A percentile compares a stretch with the other conserved stretches of the same genome.
These are phyloP conservation scores for Chaetomium olivaceum DNA, from an alignment of 2,329 filamentous ascomycete genomes.

Conservation along the genomic window DNA sequence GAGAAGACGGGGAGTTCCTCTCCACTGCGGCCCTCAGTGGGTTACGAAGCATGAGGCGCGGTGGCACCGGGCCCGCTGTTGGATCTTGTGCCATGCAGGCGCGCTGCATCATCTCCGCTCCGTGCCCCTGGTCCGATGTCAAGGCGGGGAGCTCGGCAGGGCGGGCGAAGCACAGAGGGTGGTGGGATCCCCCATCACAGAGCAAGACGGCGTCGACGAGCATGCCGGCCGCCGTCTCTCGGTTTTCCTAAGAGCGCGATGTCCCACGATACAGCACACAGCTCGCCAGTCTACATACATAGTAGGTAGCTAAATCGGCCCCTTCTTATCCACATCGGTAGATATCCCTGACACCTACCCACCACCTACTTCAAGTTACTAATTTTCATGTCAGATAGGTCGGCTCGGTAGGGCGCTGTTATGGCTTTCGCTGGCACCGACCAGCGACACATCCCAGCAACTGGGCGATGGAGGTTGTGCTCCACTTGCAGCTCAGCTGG, in stretches of 20 bases:
- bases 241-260: background rate
- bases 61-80: slow-evolving; percentile 1
- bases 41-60: background rate
- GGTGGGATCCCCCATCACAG: slow-evolving; percentile 22
- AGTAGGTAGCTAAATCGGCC: background rate
- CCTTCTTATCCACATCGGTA: background rate
- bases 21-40: background rate
- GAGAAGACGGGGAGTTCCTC: background rate
- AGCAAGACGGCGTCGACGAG: background rate
- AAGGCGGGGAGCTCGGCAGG: slow-evolving; percentile 26
- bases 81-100: slow-evolving; percentile 18
- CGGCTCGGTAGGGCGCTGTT: background rate
- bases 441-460: slow-evolving; percentile 18
- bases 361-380: background rate
- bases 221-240: background rate
- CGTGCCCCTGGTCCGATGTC: slow-evolving; percentile 24
- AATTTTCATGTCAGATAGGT: too few species aligned
- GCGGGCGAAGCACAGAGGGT: slow-evolving; percentile 7
- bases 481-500: slow-evolving; percentile 17
- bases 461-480: slow-evolving; percentile 21
- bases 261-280: background rate
- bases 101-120: slow-evolving; percentile 22
- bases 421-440: background rate
- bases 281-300: background rate
- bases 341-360: background rate